Conservation (phyloP, 1,139 yeast genomes). For the Pichia sp. region DNA sequence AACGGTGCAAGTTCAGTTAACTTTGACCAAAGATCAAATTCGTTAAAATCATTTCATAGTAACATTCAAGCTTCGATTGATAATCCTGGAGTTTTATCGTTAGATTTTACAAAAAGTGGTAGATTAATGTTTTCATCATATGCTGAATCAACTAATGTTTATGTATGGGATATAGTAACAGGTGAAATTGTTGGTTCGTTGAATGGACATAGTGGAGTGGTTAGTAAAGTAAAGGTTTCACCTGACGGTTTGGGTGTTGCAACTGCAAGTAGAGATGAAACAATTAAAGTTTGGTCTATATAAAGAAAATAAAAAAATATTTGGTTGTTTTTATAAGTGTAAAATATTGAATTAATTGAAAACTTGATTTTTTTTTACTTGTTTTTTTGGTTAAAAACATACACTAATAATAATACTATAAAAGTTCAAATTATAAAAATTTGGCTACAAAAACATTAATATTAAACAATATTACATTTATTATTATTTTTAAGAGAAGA, state of each 20-base stretch:
- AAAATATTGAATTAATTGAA: background rate
- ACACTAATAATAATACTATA: background rate
- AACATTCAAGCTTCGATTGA: conserved; percentile 38
- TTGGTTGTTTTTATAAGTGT: background rate
- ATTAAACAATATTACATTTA: background rate
- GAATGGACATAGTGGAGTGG: conserved; percentile 48
- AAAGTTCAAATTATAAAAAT: background rate
- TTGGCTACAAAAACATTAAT: background rate
- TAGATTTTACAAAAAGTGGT: conserved; percentile 74
- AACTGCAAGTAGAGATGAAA: conserved; percentile 67
- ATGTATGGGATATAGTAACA: conserved; percentile 73
- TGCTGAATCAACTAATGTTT: conserved; percentile 60
- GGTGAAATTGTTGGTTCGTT: conserved; percentile 58
- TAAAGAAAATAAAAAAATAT: conserved; percentile 1
- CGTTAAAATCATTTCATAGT: conserved; percentile 17
- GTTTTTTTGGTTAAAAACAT: background rate
- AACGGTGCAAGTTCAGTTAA: conserved; percentile 1
- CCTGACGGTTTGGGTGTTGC: conserved; percentile 71
- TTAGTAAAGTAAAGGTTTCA: conserved; percentile 60
- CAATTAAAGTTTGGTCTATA: conserved; percentile 55
- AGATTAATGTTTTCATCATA: conserved; percentile 70
- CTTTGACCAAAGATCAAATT: conserved; percentile 7
- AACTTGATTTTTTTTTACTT: background rate
- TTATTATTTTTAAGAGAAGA: background rate
- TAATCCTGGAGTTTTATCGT: conserved; percentile 58